phyloP scores from a whole-genome alignment of 2,329 filamentous ascomycete species.

The Neurospora sp. region DNA sequence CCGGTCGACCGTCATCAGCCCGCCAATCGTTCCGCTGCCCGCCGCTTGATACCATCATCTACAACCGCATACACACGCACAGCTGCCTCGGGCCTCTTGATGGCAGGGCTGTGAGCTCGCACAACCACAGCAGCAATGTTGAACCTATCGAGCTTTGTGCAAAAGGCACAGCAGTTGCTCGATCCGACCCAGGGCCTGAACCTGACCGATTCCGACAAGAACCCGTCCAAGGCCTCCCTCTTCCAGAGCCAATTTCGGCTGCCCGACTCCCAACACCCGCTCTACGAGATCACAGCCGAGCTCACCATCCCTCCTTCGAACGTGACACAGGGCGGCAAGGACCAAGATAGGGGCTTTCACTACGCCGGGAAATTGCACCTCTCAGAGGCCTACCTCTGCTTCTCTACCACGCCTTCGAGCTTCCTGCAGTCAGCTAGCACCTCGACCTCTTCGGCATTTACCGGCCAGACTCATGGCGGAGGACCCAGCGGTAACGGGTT shows the following conservation, averaged over 20 bases:
- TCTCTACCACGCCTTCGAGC: conserved; percentile 85
- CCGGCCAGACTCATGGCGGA: conserved; percentile 83
- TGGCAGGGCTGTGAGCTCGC: conserved; percentile 6
- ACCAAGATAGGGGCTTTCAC: conserved; percentile 66
- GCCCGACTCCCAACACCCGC: conserved; percentile 79
- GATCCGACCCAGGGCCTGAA: conserved; percentile 73
- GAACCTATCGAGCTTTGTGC: conserved; percentile 68
- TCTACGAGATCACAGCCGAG: conserved; percentile 95
- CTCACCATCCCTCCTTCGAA: conserved; percentile 73
- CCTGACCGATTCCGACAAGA: conserved; percentile 62
- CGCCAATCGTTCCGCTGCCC: conserved; percentile 1
- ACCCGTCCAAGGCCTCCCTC: conserved; percentile 81
- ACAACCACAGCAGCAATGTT: conserved; percentile 37
- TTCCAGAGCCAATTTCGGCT: conserved; percentile 97
- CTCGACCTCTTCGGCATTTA: conserved; percentile 72
- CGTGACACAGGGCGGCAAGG: conserved; percentile 59
- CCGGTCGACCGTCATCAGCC: conserved; percentile 1
- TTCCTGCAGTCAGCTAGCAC: conserved; percentile 73
- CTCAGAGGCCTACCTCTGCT: conserved; percentile 91
- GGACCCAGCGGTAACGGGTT: conserved; percentile 94
- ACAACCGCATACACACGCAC: background rate
- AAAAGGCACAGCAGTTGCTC: conserved; percentile 92
- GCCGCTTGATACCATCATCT: background rate
- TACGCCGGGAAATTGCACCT: conserved; percentile 90
- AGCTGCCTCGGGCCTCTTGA: conserved; percentile 1